Conservation (phyloP, 768 basidiomycete genomes). For the Tricholoma terreum region DNA sequence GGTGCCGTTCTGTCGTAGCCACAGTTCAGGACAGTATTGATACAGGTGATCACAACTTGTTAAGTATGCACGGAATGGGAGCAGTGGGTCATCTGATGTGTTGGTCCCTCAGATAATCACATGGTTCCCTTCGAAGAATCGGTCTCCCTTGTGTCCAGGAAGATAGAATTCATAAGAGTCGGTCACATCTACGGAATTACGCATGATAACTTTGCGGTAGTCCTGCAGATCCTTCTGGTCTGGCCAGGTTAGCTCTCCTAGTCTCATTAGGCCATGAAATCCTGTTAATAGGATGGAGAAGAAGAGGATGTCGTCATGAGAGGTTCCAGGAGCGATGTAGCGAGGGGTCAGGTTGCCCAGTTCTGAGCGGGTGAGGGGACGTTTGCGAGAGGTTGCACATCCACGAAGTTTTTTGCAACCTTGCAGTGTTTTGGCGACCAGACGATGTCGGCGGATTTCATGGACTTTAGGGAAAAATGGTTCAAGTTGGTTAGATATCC, state of each 20-base stretch:
- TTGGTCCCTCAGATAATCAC: slow-evolving; percentile 3
- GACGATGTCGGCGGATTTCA: too few species aligned
- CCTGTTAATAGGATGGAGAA: slow-evolving; percentile 21
- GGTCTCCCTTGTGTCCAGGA: slow-evolving; percentile 17
- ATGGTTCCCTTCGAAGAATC: too few species aligned
- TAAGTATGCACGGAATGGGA: background rate
- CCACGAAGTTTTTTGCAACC: too few species aligned
- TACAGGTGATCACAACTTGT: background rate
- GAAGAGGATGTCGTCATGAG: slow-evolving; percentile 27
- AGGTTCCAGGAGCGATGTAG: too few species aligned
- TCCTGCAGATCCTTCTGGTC: slow-evolving; percentile 12
- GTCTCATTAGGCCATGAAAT: slow-evolving; percentile 23
- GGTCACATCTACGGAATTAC: background rate
- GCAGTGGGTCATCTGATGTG: background rate
- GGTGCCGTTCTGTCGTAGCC: slow-evolving; percentile 8
- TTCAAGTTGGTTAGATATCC: too few species aligned
- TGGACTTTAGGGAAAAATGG: too few species aligned
- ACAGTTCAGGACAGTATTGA: slow-evolving; percentile 6
- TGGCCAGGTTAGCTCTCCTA: slow-evolving; percentile 26
- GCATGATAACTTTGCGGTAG: background rate
- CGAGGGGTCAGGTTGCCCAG: background rate
- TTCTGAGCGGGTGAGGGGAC: slow-evolving; percentile 12
- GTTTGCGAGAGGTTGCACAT: slow-evolving; percentile 16
- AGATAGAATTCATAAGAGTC: slow-evolving; percentile 4
- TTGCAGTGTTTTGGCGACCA: too few species aligned